Percentiles rank a stretch among this genome's conserved stretches.
Conservation (phyloP, 352 stramenopile genomes). For the Phytophthora ohioensis region DNA sequence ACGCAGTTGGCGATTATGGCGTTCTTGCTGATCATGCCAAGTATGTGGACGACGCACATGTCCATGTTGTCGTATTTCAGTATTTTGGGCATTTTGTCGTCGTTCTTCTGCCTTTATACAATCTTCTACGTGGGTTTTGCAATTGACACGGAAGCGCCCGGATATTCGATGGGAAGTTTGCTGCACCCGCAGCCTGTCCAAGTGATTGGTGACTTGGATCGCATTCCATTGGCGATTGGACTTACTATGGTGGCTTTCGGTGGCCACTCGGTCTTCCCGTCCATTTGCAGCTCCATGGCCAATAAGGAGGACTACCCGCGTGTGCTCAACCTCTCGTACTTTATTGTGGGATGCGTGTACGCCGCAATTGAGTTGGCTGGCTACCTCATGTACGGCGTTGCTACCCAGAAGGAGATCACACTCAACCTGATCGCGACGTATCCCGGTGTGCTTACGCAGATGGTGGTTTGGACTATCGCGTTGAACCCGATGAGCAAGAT, state of each 20-base stretch:
- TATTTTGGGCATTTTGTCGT: slow-evolving; percentile 86
- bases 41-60: slow-evolving; percentile 83
- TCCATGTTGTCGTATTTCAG: slow-evolving; percentile 88
- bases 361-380: slow-evolving; percentile 75
- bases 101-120: slow-evolving; percentile 78
- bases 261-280: slow-evolving; percentile 90
- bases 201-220: slow-evolving; percentile 68
- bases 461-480: slow-evolving; percentile 86
- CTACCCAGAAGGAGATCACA: slow-evolving; percentile 89
- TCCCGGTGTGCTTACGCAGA: slow-evolving; percentile 61
- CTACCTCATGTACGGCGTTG: slow-evolving; percentile 86
- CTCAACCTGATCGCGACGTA: slow-evolving; percentile 82
- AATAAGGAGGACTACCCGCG: slow-evolving; percentile 67
- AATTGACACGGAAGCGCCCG: slow-evolving; percentile 50
- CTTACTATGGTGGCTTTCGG: slow-evolving; percentile 90
- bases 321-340: slow-evolving; percentile 80
- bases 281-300: slow-evolving; percentile 88
- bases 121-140: slow-evolving; percentile 82
- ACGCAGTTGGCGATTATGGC: slow-evolving; percentile 72
- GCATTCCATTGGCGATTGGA: slow-evolving; percentile 81
- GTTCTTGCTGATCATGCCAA: slow-evolving; percentile 80
- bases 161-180: slow-evolving; percentile 65
- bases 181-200: slow-evolving; percentile 67
- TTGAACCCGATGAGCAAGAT: slow-evolving; percentile 92
- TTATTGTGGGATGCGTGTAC: slow-evolving; percentile 79